Evolutionary conservation across 2,329 filamentous ascomycete genomes (phyloP), one percentile per base, ranked within the genome.

Genomic region (Elsinoe perseae): DNA sequence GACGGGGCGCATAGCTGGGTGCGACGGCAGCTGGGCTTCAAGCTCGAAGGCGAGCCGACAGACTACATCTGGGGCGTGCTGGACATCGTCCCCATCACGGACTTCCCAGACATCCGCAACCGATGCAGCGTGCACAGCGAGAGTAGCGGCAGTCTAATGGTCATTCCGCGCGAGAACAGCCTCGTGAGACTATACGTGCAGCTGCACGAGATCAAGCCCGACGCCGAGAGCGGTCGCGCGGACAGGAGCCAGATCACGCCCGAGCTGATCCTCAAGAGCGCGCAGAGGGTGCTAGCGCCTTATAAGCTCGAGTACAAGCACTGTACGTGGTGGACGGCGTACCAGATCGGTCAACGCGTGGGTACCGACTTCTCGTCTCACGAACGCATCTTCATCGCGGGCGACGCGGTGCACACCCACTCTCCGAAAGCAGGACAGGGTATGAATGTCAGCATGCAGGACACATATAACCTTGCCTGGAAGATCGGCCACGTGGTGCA

Each of bases 121-220:
- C 67, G 66, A 56, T 65, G 64, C 8, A 62, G 64, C 4, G 68
- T 70, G 58, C 86, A 89, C 68, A 88, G 85, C 3, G 64, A 67
- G 71, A 77, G 81, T 44, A 76, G 85, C 57, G 86, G 87, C 1
- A 89, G 86, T n/a, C 83, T 90, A 65, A 87, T 91, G 82, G 83
- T 91, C 3, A 90, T 91, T 58, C 86, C 86, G 1, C 58, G 68
- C 21, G 68, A 70, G 57, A 66, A 67, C 28, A 66, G 65, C 42
- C 58, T 70, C 1, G 63, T 62, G 10, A 56, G 68, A 12, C 65
- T 69, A 50, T 69, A 69, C 56, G 68, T 70, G 56, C 65, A 67
- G 55, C 61, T 70, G 28, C 64, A 68, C 55, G 69, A 69, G 58
- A 60, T 64, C 69, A 77, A 68, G 69, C 74, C 62, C 59, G 73